phyloP scores from a whole-genome alignment of 805 yeast genomes.

The Saccharomycopsis javanensis region DNA sequence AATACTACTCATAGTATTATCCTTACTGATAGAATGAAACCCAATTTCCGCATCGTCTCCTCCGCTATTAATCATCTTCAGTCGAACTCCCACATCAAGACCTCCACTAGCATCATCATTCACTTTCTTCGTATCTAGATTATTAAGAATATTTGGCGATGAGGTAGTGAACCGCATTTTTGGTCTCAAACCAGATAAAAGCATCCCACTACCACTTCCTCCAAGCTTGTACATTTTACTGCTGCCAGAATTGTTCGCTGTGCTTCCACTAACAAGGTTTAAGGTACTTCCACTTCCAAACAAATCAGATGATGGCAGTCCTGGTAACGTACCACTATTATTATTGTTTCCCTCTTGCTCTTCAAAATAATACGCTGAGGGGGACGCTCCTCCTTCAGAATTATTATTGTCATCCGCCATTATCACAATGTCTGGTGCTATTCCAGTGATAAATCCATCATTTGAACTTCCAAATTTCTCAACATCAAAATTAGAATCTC shows the following conservation, averaged over 20 bases:
- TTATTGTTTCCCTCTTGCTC: neutral
- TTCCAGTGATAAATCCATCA: neutral
- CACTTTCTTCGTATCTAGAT: neutral
- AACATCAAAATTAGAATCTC: neutral
- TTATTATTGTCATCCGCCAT: neutral
- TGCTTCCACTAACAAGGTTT: neutral
- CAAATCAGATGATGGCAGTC: neutral
- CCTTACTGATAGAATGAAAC: neutral
- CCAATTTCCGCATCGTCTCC: neutral
- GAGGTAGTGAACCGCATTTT: neutral
- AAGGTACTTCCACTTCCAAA: neutral
- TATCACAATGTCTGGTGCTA: conserved; percentile 10
- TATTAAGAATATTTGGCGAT: neutral
- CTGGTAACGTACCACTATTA: neutral
- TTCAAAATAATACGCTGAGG: neutral
- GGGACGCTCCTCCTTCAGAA: neutral
- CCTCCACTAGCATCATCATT: neutral
- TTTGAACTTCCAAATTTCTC: neutral
- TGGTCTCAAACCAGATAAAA: neutral
- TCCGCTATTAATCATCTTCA: neutral
- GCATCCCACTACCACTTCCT: neutral
- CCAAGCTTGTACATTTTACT: neutral
- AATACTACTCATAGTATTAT: neutral
- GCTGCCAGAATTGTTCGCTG: neutral
- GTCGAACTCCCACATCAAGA: neutral